Evolutionary conservation across 2,329 filamentous ascomycete genomes (phyloP), one percentile per base, ranked within the genome.

Genomic region (Lizonia empirigonia): DNA sequence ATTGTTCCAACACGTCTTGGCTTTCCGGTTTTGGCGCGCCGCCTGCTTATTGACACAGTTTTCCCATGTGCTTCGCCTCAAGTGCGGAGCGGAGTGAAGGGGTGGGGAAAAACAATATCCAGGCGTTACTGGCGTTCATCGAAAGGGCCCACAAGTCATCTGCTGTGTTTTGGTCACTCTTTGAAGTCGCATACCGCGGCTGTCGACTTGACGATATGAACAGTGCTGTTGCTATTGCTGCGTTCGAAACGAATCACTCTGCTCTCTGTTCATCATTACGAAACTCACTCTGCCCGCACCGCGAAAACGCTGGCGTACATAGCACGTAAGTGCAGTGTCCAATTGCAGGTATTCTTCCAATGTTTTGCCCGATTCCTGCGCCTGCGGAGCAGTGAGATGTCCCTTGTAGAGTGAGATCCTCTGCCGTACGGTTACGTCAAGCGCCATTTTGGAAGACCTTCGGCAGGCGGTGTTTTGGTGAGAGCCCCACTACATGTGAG

Each of bases 351-450:
- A 15, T 8, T 15, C 7, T 5, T 30, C 7, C 27, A 30, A 15
- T 7, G 4, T 30, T 7, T 36, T n/a, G 35, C 27, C 19, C 18
- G 22, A 18, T 23, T 26, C n/a, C 24, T 30, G 3, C 27, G 26
- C 35, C n/a, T 30, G 27, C 22, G 20, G 4, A 34, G 20, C 38
- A 37, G 20, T 30, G 36, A n/a, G 16, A 12, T 27, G 22, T 39
- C 26, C 18, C 24, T 24, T 10, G 27, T 22, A 52, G 30, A 16
- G 15, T 22, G n/a, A 24, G 13, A 19, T 42, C 6, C n/a, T 7
- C 26, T 44, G 10, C 29, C 37, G 22, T 27, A 23, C 30, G 53
- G 13, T 65, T 64, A 69, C 66, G 66, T 69, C 65, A 69, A 64
- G 62, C 58, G 58, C 33, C 27, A 27, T 26, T 20, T 30, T 12